A percentile compares a stretch with the other conserved stretches of the same genome.
Conservation (phyloP, 202 grass and related monocot species). For the Panicum hallii region DNA sequence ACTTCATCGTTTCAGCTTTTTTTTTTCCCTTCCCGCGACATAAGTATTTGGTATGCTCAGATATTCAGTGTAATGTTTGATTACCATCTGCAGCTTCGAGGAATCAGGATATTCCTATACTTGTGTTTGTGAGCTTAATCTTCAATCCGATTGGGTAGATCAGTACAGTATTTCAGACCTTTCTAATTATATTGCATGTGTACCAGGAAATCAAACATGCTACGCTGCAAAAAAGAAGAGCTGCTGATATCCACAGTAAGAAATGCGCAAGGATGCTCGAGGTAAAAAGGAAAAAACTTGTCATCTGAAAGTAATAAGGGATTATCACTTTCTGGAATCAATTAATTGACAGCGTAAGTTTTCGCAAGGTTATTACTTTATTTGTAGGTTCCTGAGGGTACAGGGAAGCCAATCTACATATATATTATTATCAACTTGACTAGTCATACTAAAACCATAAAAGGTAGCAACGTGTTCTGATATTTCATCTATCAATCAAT, state of each 20-base stretch:
- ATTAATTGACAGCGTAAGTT: neutral
- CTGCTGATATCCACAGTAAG: slow-evolving; percentile 57
- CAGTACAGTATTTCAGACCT: neutral
- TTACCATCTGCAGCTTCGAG: no score
- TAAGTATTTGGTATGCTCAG: neutral
- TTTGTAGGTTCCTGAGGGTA: slow-evolving; percentile 53
- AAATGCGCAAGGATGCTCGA: slow-evolving; percentile 50
- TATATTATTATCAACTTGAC: no score
- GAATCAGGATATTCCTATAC: slow-evolving; percentile 34
- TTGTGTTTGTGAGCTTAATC: slow-evolving; percentile 47
- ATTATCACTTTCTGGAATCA: slow-evolving; percentile 10
- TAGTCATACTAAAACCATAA: slow-evolving; percentile 76
- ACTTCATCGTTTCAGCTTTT: no score
- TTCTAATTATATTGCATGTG: neutral
- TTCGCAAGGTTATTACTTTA: neutral
- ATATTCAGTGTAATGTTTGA: no score
- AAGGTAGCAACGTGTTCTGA: slow-evolving; percentile 44
- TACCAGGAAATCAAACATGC: slow-evolving; percentile 41
- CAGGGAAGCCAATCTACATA: slow-evolving; percentile 54
- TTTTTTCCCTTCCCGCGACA: no score
- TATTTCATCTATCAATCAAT: neutral
- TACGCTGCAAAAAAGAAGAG: slow-evolving; percentile 15
- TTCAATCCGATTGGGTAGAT: slow-evolving; percentile 47
- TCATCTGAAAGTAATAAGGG: neutral
- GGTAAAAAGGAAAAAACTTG: slow-evolving; percentile 32